phyloP scores from a whole-genome alignment of 129 eudicot species.

The Escallonia rubra region DNA sequence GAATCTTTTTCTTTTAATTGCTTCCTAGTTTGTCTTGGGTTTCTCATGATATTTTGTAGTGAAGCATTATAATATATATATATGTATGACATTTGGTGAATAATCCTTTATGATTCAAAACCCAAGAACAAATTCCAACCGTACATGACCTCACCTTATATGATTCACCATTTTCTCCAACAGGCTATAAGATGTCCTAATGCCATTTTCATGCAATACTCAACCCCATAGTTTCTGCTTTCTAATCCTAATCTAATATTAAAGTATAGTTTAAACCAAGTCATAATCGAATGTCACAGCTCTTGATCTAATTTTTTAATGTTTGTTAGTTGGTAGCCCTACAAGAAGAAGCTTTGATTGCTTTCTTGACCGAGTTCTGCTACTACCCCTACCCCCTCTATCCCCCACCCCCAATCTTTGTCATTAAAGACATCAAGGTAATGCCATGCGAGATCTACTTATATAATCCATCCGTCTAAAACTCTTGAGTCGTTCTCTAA shows the following conservation, averaged over 20 bases:
- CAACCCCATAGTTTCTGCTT: neutral
- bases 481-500: constrained; percentile 1
- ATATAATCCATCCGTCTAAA: constrained; percentile 6
- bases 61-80: neutral
- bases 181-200: neutral
- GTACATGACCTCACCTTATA: neutral
- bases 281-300: neutral
- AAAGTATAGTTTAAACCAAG: neutral
- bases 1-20: constrained; percentile 24
- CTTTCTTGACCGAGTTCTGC: constrained; percentile 2
- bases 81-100: neutral
- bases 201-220: neutral
- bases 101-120: neutral
- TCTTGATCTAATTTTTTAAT: constrained; percentile 9
- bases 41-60: neutral
- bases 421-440: constrained; percentile 1
- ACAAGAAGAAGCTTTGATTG: constrained; percentile 15
- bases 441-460: neutral
- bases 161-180: neutral
- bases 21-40: constrained; percentile 7
- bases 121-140: constrained; percentile 1
- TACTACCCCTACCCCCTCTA: neutral
- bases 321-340: constrained; percentile 21
- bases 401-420: neutral
- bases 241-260: neutral